phyloP scores from a whole-genome alignment of 2,329 filamentous ascomycete genomes.

The Parastagonospora nodorum region DNA sequence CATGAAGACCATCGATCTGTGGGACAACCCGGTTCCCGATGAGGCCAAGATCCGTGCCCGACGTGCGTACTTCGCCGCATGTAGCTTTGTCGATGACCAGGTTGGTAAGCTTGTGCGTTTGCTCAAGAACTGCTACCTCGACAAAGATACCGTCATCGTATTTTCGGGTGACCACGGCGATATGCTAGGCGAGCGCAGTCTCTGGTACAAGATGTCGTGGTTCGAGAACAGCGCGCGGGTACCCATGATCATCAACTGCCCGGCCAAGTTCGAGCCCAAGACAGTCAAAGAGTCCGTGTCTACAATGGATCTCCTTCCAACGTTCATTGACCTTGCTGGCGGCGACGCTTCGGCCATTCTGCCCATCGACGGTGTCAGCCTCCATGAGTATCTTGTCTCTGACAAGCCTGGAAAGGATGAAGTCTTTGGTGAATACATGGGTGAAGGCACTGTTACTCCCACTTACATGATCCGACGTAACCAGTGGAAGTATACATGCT shows the following conservation, averaged over 20 bases:
- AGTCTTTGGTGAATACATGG: constrained; percentile 94
- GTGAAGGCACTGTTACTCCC: constrained; percentile 85
- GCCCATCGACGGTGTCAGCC: constrained; percentile 84
- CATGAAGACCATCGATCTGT: constrained; percentile 83
- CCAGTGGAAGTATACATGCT: constrained; percentile 88
- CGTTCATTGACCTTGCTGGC: constrained; percentile 81
- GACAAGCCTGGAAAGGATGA: constrained; percentile 72
- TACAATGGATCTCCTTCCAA: constrained; percentile 87
- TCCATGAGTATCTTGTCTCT: constrained; percentile 52
- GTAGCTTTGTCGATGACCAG: constrained; percentile 92
- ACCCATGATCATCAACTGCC: constrained; percentile 83
- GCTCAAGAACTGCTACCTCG: constrained; percentile 77
- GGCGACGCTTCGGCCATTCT: constrained; percentile 70
- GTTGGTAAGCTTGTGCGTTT: constrained; percentile 81
- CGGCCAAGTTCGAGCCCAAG: constrained; percentile 74
- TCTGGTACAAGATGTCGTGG: constrained; percentile 99
- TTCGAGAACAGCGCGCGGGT: constrained; percentile 91
- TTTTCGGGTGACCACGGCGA: constrained; percentile 95
- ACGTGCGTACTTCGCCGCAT: constrained; percentile 88
- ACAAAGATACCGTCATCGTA: constrained; percentile 85
- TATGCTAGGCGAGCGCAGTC: constrained; percentile 88
- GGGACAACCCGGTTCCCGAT: constrained; percentile 80
- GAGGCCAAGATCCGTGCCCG: constrained; percentile 86
- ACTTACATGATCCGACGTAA: constrained; percentile 94
- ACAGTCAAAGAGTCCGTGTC: constrained; percentile 84